Percentiles rank a stretch among this genome's conserved stretches.
phyloP scores from a whole-genome alignment of 2,329 filamentous ascomycete genomes.

The Magnaporthiopsis rhizophila region DNA sequence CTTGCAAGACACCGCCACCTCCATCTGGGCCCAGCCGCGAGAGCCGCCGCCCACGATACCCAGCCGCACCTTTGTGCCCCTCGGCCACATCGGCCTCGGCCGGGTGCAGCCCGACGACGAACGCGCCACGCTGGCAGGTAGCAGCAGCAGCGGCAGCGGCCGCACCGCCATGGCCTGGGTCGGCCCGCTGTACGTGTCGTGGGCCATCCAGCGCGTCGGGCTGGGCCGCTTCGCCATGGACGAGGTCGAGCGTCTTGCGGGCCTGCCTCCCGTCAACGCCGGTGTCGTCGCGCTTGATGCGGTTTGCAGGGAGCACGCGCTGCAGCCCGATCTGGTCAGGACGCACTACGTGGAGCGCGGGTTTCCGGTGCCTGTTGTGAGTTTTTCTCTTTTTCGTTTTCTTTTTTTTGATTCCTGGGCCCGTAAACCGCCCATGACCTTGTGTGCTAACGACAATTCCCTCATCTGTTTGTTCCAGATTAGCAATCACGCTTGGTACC shows the following conservation, averaged over 20 bases:
- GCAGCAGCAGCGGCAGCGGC: no score
- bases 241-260: slow-evolving; percentile 23
- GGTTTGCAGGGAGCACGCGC: slow-evolving; percentile 20
- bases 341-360: slow-evolving; percentile 20
- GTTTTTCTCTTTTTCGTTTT: slow-evolving; percentile 7
- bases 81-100: slow-evolving; percentile 32
- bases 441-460: background rate
- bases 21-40: slow-evolving; percentile 18
- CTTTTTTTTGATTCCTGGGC: background rate
- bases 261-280: slow-evolving; percentile 23
- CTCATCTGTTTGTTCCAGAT: background rate
- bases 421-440: background rate
- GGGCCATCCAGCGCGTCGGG: slow-evolving; percentile 27
- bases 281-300: slow-evolving; percentile 29
- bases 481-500: slow-evolving; percentile 24
- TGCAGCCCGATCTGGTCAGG: slow-evolving; percentile 16
- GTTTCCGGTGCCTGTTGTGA: slow-evolving; percentile 19
- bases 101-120: slow-evolving; percentile 21
- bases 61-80: slow-evolving; percentile 22
- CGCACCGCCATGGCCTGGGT: slow-evolving; percentile 20
- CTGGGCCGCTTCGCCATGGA: slow-evolving; percentile 28
- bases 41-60: slow-evolving; percentile 19
- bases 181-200: slow-evolving; percentile 32
- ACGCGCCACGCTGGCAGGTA: slow-evolving; percentile 12
- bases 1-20: slow-evolving; percentile 25